Percentiles rank a stretch among this genome's conserved stretches.
Evolutionary conservation across 768 basidiomycete genomes (phyloP).

Genomic region (Boletus edulis): DNA sequence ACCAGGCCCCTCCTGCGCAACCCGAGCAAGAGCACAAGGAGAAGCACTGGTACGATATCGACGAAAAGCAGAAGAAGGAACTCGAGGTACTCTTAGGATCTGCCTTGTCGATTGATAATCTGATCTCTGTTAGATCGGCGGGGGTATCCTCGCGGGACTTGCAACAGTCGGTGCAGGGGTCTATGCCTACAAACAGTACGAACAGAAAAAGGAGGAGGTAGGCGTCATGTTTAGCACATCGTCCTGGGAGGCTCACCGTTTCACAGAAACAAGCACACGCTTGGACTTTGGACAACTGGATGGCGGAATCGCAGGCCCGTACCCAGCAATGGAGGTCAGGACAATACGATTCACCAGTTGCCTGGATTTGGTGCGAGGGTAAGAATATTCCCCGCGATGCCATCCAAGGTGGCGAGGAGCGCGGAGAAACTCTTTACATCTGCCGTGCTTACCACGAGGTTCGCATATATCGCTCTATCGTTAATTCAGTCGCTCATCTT

Average conservation of each 20-base stretch:
- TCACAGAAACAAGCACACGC: slow-evolving; percentile 46
- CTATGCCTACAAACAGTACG: slow-evolving; percentile 52
- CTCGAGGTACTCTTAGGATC: slow-evolving; percentile 43
- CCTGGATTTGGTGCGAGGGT: slow-evolving; percentile 63
- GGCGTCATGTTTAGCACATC: not conserved
- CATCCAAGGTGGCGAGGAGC: slow-evolving; percentile 54
- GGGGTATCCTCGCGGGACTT: slow-evolving; percentile 56
- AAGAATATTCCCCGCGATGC: slow-evolving; percentile 57
- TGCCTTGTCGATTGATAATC: not conserved
- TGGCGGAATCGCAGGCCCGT: slow-evolving; percentile 53
- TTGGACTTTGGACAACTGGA: slow-evolving; percentile 56
- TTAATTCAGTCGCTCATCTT: slow-evolving; percentile 1
- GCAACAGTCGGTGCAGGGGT: slow-evolving; percentile 51
- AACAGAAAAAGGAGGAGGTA: slow-evolving; percentile 58
- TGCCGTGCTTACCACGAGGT: slow-evolving; percentile 60
- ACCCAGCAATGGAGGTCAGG: slow-evolving; percentile 46
- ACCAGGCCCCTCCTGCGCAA: slow-evolving; percentile 18
- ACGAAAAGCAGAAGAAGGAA: slow-evolving; percentile 54
- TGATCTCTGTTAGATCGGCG: slow-evolving; percentile 50
- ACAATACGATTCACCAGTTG: slow-evolving; percentile 46
- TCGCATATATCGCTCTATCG: slow-evolving; percentile 12
- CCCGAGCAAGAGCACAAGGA: slow-evolving; percentile 44
- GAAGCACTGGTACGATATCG: slow-evolving; percentile 55
- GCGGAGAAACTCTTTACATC: slow-evolving; percentile 52
- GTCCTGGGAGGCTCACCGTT: not conserved